phyloP scores from a whole-genome alignment of 1,139 yeast species.

The Suhomyces kunorum region DNA sequence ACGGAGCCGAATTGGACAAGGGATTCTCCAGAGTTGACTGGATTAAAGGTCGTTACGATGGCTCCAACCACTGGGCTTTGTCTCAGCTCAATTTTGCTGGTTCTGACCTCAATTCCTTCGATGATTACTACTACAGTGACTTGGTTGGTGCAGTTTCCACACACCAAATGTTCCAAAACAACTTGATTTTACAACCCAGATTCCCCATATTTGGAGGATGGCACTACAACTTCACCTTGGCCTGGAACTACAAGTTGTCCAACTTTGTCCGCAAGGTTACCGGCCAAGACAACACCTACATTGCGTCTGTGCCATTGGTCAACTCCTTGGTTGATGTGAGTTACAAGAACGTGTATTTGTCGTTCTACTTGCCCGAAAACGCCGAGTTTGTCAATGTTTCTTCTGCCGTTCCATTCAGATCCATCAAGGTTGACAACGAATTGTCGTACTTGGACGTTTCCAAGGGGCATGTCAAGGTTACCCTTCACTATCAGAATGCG shows the following conservation, averaged over 20 bases:
- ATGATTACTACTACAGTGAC: conserved; percentile 76
- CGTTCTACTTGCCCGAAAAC: conserved; percentile 85
- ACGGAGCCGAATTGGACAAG: conserved; percentile 64
- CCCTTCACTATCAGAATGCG: conserved; percentile 60
- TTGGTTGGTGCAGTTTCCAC: conserved; percentile 95
- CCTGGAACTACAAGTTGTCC: conserved; percentile 72
- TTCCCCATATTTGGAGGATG: conserved; percentile 95
- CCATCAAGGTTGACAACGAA: conserved; percentile 43
- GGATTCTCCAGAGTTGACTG: conserved; percentile 83
- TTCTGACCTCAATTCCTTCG: conserved; percentile 47
- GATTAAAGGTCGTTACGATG: conserved; percentile 54
- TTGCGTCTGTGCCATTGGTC: conserved; percentile 69
- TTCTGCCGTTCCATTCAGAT: conserved; percentile 53
- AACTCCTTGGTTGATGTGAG: conserved; percentile 70
- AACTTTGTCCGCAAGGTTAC: conserved; percentile 50
- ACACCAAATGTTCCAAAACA: conserved; percentile 51
- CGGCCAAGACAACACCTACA: conserved; percentile 51
- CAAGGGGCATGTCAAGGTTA: conserved; percentile 79
- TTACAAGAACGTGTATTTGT: conserved; percentile 63
- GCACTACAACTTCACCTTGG: conserved; percentile 93
- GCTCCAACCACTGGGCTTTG: conserved; percentile 47
- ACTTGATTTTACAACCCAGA: conserved; percentile 74
- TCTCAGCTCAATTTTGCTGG: conserved; percentile 59
- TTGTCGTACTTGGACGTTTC: conserved; percentile 74
- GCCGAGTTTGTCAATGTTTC: conserved; percentile 62